A percentile compares a stretch with the other conserved stretches of the same genome.
phyloP scores from a whole-genome alignment of 140 eudicot genomes.

The Senecio squalidus region DNA sequence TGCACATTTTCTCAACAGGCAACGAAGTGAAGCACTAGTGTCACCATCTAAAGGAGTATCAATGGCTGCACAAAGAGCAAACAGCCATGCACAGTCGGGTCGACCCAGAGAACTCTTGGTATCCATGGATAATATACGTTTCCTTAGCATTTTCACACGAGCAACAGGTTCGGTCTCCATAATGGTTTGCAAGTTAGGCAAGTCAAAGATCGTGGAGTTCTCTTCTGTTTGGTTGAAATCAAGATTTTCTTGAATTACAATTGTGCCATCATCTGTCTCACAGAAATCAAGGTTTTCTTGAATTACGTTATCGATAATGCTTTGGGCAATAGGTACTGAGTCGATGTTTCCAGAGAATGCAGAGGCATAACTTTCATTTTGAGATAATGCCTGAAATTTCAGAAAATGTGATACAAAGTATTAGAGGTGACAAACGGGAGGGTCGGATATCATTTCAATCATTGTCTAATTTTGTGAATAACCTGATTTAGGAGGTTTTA shows the following conservation, averaged over 20 bases:
- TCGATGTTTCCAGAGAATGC: constrained; percentile 18
- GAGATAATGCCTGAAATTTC: constrained; percentile 46
- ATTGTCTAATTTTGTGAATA: background rate
- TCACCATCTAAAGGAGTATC: constrained; percentile 65
- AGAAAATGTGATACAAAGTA: background rate
- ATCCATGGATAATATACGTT: constrained; percentile 44
- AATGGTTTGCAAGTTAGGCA: constrained; percentile 47
- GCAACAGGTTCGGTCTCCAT: constrained; percentile 55
- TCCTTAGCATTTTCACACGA: constrained; percentile 56
- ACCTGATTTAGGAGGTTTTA: background rate
- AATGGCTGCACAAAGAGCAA: constrained; percentile 70
- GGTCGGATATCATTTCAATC: background rate
- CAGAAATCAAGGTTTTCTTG: constrained; percentile 27
- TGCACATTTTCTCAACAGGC: constrained; percentile 75
- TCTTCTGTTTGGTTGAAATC: constrained; percentile 24
- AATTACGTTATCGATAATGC: constrained; percentile 16
- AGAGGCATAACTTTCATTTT: constrained; percentile 26
- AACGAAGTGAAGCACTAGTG: constrained; percentile 56
- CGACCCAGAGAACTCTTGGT: constrained; percentile 28
- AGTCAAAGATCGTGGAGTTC: constrained; percentile 14
- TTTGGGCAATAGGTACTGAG: constrained; percentile 16
- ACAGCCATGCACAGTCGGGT: constrained; percentile 70
- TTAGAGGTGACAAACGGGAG: background rate
- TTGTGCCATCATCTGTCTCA: constrained; percentile 19
- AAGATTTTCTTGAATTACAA: constrained; percentile 17